Evolutionary conservation across 129 eudicot species (phyloP).

Genomic region (Artemisia tridentata): DNA sequence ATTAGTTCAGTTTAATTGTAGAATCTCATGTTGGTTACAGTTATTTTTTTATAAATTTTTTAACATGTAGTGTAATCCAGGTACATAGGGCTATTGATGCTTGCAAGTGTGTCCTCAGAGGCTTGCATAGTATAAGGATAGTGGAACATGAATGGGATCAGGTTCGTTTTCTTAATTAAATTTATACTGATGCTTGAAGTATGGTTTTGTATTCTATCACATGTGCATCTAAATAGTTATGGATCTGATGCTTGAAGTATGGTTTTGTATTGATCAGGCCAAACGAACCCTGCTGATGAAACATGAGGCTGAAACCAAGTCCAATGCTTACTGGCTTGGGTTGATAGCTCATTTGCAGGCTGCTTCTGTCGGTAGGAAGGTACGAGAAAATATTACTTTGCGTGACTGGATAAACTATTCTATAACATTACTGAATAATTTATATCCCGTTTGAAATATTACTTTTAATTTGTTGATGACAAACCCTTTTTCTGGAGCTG

Average conservation of each 20-base stretch:
- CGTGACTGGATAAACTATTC: neutral
- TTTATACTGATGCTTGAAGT: too few relatives aligned
- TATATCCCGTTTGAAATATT: neutral
- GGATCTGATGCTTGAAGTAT: slow-evolving; percentile 1
- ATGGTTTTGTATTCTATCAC: neutral
- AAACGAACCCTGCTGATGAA: slow-evolving; percentile 84
- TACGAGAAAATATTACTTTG: slow-evolving; percentile 11
- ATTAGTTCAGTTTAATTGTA: slow-evolving; percentile 9
- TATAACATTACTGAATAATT: slow-evolving; percentile 1
- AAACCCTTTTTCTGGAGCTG: neutral
- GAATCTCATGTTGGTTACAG: neutral
- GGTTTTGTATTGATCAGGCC: slow-evolving; percentile 50
- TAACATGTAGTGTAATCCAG: slow-evolving; percentile 34
- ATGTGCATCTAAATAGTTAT: slow-evolving; percentile 9
- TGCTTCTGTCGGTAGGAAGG: slow-evolving; percentile 91
- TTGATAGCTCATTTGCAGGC: slow-evolving; percentile 94
- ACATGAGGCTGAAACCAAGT: slow-evolving; percentile 95
- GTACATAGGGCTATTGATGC: slow-evolving; percentile 98
- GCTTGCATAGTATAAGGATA: slow-evolving; percentile 72
- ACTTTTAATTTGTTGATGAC: too few relatives aligned
- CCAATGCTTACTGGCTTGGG: slow-evolving; percentile 98
- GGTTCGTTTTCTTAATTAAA: slow-evolving; percentile 50
- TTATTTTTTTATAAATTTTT: slow-evolving; percentile 9
- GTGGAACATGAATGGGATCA: slow-evolving; percentile 85
- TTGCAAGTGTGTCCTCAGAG: slow-evolving; percentile 90